These are phyloP conservation scores for Solanum paucissectum DNA, from an alignment of 257 asterid species.

Conservation along the genomic window DNA sequence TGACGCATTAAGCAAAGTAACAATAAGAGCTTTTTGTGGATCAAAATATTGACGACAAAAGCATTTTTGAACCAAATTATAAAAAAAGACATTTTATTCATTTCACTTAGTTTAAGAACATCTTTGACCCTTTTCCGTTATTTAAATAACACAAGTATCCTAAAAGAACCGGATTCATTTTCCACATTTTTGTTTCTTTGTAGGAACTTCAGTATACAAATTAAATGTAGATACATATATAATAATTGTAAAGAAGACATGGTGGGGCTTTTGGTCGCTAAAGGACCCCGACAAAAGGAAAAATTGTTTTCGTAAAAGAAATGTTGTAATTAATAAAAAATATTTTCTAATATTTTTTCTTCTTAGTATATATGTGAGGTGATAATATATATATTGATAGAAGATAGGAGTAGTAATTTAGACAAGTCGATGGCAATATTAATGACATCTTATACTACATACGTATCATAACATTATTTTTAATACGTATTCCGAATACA, in stretches of 20 bases:
- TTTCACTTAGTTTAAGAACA: background rate
- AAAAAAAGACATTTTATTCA: background rate
- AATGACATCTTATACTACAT: background rate
- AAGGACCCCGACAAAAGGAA: background rate
- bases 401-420: background rate
- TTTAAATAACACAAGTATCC: too few species aligned
- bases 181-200: background rate
- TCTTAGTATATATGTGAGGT: background rate
- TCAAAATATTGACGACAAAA: background rate
- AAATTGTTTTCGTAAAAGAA: background rate
- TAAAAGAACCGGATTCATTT: background rate
- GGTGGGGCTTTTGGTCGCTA: background rate
- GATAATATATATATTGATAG: background rate
- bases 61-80: background rate
- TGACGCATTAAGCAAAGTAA: background rate
- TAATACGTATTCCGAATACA: background rate
- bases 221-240: background rate
- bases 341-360: background rate
- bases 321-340: background rate
- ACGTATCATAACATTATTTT: background rate
- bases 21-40: background rate
- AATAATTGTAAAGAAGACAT: background rate
- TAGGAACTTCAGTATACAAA: background rate
- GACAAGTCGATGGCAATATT: background rate
- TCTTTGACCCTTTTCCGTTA: too few species aligned